Evolutionary conservation across 805 yeast genomes (phyloP).

Genomic region (Nakazawaea wyomingensis): DNA sequence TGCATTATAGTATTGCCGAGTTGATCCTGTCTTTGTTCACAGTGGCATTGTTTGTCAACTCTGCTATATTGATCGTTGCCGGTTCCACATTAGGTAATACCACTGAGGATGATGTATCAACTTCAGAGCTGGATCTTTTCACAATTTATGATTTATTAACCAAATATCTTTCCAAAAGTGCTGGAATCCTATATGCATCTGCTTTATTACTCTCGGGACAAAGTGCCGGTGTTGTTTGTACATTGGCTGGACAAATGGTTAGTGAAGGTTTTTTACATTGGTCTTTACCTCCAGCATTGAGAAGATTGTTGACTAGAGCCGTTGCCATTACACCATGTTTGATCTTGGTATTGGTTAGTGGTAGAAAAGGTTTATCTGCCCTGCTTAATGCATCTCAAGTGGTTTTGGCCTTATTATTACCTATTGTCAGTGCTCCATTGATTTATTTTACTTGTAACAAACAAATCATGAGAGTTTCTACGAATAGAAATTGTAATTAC

Average conservation of each 20-base stretch:
- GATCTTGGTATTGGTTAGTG: conserved; percentile 63
- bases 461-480: conserved; percentile 59
- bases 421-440: conserved; percentile 81
- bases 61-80: conserved; percentile 76
- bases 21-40: conserved; percentile 65
- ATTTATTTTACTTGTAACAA: conserved; percentile 74
- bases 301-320: conserved; percentile 71
- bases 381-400: conserved; percentile 88
- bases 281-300: conserved; percentile 73
- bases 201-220: conserved; percentile 84
- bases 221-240: conserved; percentile 89
- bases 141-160: conserved; percentile 66
- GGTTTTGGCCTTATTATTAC: conserved; percentile 72
- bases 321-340: conserved; percentile 82
- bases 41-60: conserved; percentile 81
- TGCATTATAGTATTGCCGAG: conserved; percentile 70
- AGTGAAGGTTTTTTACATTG: conserved; percentile 87
- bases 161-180: conserved; percentile 59
- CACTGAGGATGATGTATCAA: conserved; percentile 47
- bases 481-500: conserved; percentile 17
- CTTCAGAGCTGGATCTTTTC: conserved; percentile 73
- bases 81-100: conserved; percentile 73
- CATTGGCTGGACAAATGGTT: conserved; percentile 90
- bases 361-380: conserved; percentile 62
- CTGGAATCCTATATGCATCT: conserved; percentile 79